phyloP scores from a whole-genome alignment of 2,329 filamentous ascomycete species.

The Hirsutella rhossiliensis region DNA sequence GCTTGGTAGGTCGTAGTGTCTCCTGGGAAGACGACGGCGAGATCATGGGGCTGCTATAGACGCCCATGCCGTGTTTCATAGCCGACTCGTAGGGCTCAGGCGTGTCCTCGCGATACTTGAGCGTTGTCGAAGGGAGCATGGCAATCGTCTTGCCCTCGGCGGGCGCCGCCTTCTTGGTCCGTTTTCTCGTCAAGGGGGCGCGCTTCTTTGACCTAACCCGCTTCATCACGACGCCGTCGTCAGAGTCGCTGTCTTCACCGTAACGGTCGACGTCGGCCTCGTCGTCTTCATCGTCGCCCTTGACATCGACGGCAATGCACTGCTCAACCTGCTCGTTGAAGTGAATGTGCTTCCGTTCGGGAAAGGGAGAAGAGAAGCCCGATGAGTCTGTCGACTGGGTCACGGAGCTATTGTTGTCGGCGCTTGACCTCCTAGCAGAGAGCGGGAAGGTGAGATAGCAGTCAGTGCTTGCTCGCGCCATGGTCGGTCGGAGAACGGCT shows the following conservation, averaged over 20 bases:
- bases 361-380: constrained; percentile 48
- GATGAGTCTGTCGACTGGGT: constrained; percentile 60
- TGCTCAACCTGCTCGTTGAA: constrained; percentile 95
- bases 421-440: constrained; percentile 46
- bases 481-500: constrained; percentile 36
- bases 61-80: constrained; percentile 45
- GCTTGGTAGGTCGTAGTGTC: constrained; percentile 60
- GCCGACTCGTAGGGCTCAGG: constrained; percentile 52
- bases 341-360: constrained; percentile 75
- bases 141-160: constrained; percentile 76
- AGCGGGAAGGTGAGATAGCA: constrained; percentile 56
- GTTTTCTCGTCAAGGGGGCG: constrained; percentile 34
- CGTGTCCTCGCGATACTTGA: constrained; percentile 73
- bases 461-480: constrained; percentile 57
- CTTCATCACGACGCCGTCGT: constrained; percentile 80
- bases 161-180: constrained; percentile 26
- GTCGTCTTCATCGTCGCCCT: constrained; percentile 65
- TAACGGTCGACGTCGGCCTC: constrained; percentile 44
- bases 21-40: constrained; percentile 75
- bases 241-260: constrained; percentile 54
- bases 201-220: constrained; percentile 45
- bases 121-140: constrained; percentile 73
- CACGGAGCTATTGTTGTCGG: constrained; percentile 48
- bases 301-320: constrained; percentile 85
- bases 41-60: constrained; percentile 36